A percentile compares a stretch with the other conserved stretches of the same genome.
These are phyloP conservation scores for Lactarius trivialis DNA, from an alignment of 768 basidiomycete species.

Conservation along the genomic window DNA sequence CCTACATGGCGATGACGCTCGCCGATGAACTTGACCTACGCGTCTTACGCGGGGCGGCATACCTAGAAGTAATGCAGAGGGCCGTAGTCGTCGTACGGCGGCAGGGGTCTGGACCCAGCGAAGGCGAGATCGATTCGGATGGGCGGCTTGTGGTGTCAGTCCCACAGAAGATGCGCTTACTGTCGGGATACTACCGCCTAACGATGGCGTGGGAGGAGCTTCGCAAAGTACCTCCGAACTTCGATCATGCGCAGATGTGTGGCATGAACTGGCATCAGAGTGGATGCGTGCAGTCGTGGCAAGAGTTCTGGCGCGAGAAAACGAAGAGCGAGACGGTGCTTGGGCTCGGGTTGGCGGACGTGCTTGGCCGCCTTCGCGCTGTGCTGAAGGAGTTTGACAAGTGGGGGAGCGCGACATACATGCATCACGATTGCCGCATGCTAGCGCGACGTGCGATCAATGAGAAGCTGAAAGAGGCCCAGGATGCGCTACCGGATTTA, in stretches of 20 bases:
- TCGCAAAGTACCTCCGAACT: conserved; percentile 48
- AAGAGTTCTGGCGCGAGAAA: conserved; percentile 77
- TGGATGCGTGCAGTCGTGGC: conserved; percentile 65
- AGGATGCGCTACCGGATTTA: conserved; percentile 56
- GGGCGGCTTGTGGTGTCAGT: conserved; percentile 48
- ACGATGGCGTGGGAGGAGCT: conserved; percentile 60
- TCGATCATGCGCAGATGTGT: conserved; percentile 59
- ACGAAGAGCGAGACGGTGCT: conserved; percentile 56
- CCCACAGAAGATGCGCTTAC: conserved; percentile 55
- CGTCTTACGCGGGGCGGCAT: conserved; percentile 55
- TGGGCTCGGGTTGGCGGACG: conserved; percentile 54
- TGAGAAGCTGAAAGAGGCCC: conserved; percentile 49
- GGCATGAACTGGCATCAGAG: conserved; percentile 68
- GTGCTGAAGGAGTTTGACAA: conserved; percentile 63
- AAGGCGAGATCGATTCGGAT: conserved; percentile 32
- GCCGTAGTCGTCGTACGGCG: conserved; percentile 35
- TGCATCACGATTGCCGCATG: conserved; percentile 69
- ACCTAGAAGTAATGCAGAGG: conserved; percentile 69
- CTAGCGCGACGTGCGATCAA: conserved; percentile 50
- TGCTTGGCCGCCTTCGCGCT: conserved; percentile 55
- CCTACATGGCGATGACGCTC: conserved; percentile 66
- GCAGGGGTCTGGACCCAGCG: conserved; percentile 17
- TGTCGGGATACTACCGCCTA: conserved; percentile 66
- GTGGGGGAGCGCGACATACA: conserved; percentile 68
- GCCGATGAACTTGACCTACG: conserved; percentile 64